Percentiles rank a stretch among this genome's conserved stretches.
Evolutionary conservation across 305 asterid species (phyloP).

Genomic region (Rubia peregrina): DNA sequence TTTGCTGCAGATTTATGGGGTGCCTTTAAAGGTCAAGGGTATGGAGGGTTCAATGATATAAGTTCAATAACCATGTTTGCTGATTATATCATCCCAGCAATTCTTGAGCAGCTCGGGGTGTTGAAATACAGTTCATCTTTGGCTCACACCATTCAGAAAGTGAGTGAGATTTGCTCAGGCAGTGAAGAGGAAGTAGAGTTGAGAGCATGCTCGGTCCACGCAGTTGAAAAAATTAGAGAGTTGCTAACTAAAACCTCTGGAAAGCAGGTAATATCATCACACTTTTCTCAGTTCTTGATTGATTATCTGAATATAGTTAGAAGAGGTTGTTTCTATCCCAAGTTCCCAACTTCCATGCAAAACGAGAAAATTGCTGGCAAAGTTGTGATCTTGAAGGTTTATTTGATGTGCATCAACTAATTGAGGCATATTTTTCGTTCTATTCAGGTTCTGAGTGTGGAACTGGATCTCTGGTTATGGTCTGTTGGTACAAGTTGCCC

Average conservation of each 20-base stretch:
- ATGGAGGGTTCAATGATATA: constrained; percentile 69
- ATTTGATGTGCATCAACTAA: constrained; percentile 9
- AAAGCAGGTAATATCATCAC: constrained; percentile 46
- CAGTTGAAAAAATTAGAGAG: constrained; percentile 85
- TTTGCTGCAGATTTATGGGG: constrained; percentile 98
- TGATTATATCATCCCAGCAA: constrained; percentile 91
- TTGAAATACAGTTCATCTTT: constrained; percentile 60
- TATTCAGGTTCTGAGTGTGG: constrained; percentile 79
- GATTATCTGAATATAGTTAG: not conserved
- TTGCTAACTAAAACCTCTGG: constrained; percentile 50
- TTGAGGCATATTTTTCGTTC: constrained; percentile 16
- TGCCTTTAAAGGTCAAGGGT: constrained; percentile 83
- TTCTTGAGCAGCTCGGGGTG: constrained; percentile 83
- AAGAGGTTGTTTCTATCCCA: too few relatives aligned
- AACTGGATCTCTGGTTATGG: constrained; percentile 95
- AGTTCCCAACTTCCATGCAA: too few relatives aligned
- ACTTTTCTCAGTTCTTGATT: constrained; percentile 2
- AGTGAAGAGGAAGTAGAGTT: constrained; percentile 95
- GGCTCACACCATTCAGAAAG: constrained; percentile 37
- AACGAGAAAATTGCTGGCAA: too few relatives aligned
- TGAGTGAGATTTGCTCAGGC: constrained; percentile 61
- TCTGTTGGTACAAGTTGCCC: constrained; percentile 58
- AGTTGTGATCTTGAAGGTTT: not conserved
- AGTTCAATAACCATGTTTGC: constrained; percentile 85
- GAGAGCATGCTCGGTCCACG: constrained; percentile 82